These are phyloP conservation scores for Boletus insuetus DNA, from an alignment of 768 basidiomycete species.

Conservation along the genomic window DNA sequence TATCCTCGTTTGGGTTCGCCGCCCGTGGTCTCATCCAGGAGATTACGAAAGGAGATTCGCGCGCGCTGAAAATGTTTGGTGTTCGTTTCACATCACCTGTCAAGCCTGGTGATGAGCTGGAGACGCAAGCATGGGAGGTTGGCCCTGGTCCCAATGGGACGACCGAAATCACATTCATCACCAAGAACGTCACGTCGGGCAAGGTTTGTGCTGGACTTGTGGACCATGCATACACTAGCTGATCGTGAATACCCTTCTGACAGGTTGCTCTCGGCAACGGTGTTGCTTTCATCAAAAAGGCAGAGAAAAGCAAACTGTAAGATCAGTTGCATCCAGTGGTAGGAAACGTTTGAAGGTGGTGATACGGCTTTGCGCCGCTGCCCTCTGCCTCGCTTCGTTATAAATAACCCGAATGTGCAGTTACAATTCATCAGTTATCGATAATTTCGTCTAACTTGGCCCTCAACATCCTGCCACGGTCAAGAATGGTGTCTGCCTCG, in stretches of 20 bases:
- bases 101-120: slow-evolving; percentile 75
- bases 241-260: background rate
- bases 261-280: slow-evolving; percentile 59
- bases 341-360: background rate
- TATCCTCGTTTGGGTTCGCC: slow-evolving; percentile 78
- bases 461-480: slow-evolving; percentile 54
- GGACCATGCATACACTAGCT: background rate
- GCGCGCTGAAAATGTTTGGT: slow-evolving; percentile 63
- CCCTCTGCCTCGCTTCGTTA: background rate
- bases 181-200: slow-evolving; percentile 56
- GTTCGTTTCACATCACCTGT: slow-evolving; percentile 82
- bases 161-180: slow-evolving; percentile 57
- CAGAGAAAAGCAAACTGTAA: slow-evolving; percentile 43
- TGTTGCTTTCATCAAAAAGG: slow-evolving; percentile 60
- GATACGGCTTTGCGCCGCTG: background rate
- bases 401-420: background rate
- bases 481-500: slow-evolving; percentile 63
- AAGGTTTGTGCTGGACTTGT: slow-evolving; percentile 41
- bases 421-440: background rate
- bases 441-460: slow-evolving; percentile 19
- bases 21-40: slow-evolving; percentile 71
- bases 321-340: background rate
- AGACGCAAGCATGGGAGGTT: slow-evolving; percentile 79
- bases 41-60: slow-evolving; percentile 58
- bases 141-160: slow-evolving; percentile 61